Evolutionary conservation across 192 early-diverging fungal genomes (phyloP), one percentile per base, ranked within the genome.

Genomic region (Linnemannia hyalina): DNA sequence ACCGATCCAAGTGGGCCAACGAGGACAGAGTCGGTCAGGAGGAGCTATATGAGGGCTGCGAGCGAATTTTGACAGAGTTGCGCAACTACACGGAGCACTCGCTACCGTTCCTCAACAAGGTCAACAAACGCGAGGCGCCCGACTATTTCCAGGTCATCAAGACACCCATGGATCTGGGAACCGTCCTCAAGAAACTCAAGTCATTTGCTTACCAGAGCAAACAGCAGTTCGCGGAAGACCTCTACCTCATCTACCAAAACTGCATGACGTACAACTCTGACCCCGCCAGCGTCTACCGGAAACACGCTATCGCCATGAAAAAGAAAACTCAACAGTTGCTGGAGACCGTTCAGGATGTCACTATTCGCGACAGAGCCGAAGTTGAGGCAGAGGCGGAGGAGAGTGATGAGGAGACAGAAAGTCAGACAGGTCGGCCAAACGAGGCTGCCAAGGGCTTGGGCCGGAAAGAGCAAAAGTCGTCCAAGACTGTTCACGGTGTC

Each of bases 131-230:
- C 65, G 97, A 98, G 57, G 97, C 95, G 1, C 98, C 98, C 0
- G 95, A 98, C 89, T 99, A 99, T 82, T 95, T 63, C 22, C 29
- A 83, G 93, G 97, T 99, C 69, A 97, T 99, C 80, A 94, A 94
- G 85, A 86, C 95, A 10, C 98, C 98, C 7, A 99, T 99, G 98
- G 98, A 99, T 90, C 90, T 99, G 44, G 94, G 93, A 22, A 95
- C 95, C 49, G 96, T 99, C 84, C 89, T 96, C 63, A 96, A 96
- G 83, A 98, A 99, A 77, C 89, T 99, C 74, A 94, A 95, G 83
- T 80, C 69, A 13, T 92, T 94, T 68, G 88, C 93, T 70, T 99
- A 99, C 88, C 91, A 94, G 74, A 94, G 92, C 91, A 99, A 99
- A 88, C 84, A 91, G 10, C 95, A 97, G 77, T 99, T 99, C 90